phyloP scores from a whole-genome alignment of 768 basidiomycete genomes.

The Termitomyces sp. region DNA sequence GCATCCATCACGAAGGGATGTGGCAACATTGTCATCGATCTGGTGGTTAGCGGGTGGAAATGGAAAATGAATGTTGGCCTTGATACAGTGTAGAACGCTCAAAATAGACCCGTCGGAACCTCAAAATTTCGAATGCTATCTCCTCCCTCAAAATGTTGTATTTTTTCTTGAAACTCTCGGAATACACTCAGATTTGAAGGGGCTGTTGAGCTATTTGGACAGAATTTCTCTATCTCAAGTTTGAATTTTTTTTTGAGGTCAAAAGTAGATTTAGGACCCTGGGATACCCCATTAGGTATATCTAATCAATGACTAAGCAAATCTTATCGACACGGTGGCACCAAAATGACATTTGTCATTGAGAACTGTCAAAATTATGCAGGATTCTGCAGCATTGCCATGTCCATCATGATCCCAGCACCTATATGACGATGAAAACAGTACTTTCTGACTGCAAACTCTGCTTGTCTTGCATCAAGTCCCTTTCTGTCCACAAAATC shows the following conservation, averaged over 20 bases:
- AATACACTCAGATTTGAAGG: not conserved
- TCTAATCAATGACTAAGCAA: too few species aligned
- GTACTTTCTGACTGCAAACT: constrained; percentile 3
- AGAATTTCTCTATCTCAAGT: not conserved
- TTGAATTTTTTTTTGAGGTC: not conserved
- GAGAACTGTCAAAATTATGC: not conserved
- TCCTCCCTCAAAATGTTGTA: not conserved
- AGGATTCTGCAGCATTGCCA: constrained; percentile 1
- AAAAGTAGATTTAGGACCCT: not conserved
- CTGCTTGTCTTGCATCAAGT: constrained; percentile 5
- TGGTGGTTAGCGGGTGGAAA: too few species aligned
- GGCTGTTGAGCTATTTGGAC: not conserved
- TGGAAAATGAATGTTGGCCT: too few species aligned
- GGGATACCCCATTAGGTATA: too few species aligned
- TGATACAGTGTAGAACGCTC: not conserved
- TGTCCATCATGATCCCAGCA: constrained; percentile 5
- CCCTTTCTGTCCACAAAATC: not conserved
- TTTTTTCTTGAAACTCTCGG: not conserved
- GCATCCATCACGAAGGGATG: too few species aligned
- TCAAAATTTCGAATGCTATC: not conserved
- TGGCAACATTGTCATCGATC: too few species aligned
- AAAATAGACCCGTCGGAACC: not conserved
- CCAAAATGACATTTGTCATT: too few species aligned
- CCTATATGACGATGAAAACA: not conserved
- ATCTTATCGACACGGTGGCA: too few species aligned